phyloP scores from a whole-genome alignment of 164 flowering plant species.

The Platanus orientalis region DNA sequence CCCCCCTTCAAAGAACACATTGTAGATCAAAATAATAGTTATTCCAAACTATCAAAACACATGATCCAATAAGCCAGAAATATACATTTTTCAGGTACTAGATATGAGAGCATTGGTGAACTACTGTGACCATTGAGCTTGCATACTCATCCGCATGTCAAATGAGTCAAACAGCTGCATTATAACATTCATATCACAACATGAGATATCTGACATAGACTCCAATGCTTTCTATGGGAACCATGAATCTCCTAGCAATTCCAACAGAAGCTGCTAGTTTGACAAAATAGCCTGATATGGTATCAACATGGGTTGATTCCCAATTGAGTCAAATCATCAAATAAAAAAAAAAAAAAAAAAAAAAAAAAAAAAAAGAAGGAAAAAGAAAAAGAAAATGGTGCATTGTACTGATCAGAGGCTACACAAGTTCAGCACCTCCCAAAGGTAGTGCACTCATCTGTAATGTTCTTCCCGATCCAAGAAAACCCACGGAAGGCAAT shows the following conservation, averaged over 20 bases:
- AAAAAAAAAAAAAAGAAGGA: background rate
- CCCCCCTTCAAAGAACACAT: no score
- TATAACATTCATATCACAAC: background rate
- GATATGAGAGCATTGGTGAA: background rate
- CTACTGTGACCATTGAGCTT: background rate
- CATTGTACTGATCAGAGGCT: slow-evolving; percentile 3
- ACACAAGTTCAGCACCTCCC: slow-evolving; percentile 70
- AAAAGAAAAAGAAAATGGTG: background rate
- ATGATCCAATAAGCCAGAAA: background rate
- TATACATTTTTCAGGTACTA: background rate
- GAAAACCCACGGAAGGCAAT: slow-evolving; percentile 72
- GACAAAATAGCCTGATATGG: background rate
- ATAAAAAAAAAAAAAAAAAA: background rate
- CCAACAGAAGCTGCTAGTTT: background rate
- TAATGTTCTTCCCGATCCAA: slow-evolving; percentile 63
- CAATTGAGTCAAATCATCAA: background rate
- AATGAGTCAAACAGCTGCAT: background rate
- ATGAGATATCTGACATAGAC: background rate
- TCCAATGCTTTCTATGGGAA: background rate
- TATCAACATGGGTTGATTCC: background rate
- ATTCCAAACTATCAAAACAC: background rate
- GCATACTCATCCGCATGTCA: background rate
- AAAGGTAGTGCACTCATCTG: slow-evolving; percentile 58
- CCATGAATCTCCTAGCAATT: background rate
- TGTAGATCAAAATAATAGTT: no score